Conservation (phyloP, 2,329 filamentous ascomycete species). For the Aspergillus fumigatiaffinis region DNA sequence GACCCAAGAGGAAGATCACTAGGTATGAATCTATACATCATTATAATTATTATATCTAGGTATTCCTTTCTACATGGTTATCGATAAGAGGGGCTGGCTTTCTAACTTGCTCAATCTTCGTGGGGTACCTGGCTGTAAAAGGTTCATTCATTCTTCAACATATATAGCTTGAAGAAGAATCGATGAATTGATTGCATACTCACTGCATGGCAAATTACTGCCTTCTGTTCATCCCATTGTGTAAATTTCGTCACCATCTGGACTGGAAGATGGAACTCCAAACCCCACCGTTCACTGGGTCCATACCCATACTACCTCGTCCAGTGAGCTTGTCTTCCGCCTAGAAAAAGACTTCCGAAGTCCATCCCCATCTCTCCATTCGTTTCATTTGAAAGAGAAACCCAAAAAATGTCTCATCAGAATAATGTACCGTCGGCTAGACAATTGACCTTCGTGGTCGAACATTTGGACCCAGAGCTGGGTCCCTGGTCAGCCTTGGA, state of each 20-base stretch:
- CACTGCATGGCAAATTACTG: background rate
- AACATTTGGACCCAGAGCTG: conserved; percentile 92
- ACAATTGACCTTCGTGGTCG: conserved; percentile 81
- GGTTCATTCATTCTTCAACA: background rate
- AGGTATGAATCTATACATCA: background rate
- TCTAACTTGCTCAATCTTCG: background rate
- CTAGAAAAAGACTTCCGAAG: background rate
- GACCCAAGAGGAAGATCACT: background rate
- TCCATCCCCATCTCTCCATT: background rate
- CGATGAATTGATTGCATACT: background rate
- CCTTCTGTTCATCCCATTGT: background rate
- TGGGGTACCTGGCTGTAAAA: background rate
- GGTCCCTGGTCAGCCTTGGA: conserved; percentile 93
- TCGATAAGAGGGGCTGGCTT: background rate
- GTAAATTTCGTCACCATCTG: background rate
- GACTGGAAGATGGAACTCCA: background rate
- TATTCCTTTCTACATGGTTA: background rate
- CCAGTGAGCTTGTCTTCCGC: background rate
- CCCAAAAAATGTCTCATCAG: conserved; percentile 9
- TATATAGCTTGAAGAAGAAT: background rate
- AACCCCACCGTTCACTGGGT: background rate
- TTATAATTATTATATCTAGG: background rate
- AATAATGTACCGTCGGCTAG: conserved; percentile 14
- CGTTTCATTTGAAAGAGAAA: background rate
- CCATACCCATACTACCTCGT: background rate